Evolutionary conservation across 192 early-diverging fungal species (phyloP).

Genomic region (Rhizoclosmatium globosum): DNA sequence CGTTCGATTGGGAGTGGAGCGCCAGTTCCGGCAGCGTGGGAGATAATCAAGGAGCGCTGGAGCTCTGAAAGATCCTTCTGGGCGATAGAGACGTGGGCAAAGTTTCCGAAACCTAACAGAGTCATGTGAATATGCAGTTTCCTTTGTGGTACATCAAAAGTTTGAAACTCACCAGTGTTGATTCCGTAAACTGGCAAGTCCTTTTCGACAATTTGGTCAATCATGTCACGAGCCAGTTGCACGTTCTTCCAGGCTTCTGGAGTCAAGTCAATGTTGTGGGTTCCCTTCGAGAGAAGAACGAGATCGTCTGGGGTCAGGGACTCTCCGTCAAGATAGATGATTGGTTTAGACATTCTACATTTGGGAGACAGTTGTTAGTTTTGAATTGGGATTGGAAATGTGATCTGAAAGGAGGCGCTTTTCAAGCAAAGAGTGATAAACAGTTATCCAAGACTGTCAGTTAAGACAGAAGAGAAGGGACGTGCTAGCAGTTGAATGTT

Average conservation of each 20-base stretch:
- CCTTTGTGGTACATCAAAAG: neutral
- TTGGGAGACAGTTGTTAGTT: too few relatives aligned
- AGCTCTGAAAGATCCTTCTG: conserved; percentile 24
- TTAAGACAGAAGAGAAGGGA: too few relatives aligned
- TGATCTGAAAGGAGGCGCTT: too few relatives aligned
- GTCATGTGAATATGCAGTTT: neutral
- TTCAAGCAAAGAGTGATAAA: too few relatives aligned
- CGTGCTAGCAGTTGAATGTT: too few relatives aligned
- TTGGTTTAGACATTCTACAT: neutral
- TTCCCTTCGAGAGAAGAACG: conserved; percentile 16
- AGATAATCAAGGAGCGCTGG: conserved; percentile 28
- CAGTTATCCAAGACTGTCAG: too few relatives aligned
- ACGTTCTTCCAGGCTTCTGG: conserved; percentile 32
- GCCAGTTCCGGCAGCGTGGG: conserved; percentile 38
- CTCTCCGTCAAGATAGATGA: conserved; percentile 34
- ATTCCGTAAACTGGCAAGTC: conserved; percentile 36
- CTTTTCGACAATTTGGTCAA: conserved; percentile 28
- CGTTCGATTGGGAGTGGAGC: conserved; percentile 26
- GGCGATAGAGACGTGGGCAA: conserved; percentile 32
- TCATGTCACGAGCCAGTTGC: conserved; percentile 10
- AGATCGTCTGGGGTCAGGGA: conserved; percentile 33
- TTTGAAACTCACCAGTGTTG: conserved; percentile 28
- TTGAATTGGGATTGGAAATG: too few relatives aligned
- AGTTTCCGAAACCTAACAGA: conserved; percentile 34
- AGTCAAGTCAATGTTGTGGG: conserved; percentile 30